Evolutionary conservation across 306 rosid genomes (phyloP), one percentile per base, ranked within the genome.

Genomic region (Cucurbita ficifolia): DNA sequence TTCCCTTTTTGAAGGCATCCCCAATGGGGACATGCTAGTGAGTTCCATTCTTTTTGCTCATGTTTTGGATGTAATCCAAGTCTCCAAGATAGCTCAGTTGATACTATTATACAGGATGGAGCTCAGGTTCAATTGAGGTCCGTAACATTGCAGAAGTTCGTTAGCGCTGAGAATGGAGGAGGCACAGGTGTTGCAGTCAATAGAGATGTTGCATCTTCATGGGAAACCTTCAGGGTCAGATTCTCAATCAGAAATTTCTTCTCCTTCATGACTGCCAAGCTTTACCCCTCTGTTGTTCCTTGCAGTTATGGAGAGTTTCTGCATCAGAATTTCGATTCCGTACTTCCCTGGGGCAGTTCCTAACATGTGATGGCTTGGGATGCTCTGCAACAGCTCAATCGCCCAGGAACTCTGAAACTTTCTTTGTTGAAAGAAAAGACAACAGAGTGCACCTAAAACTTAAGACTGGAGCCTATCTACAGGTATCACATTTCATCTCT

Each of bases 21-120:
- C 91, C 85, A 88, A 90, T 84, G 89, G 85, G 81, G 96, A 93
- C 83, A 87, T 93, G 97, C 90, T 93, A 67, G 97, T 93, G 81
- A 90, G 92, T 59, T 56, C 29, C 74, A 76, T 80, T 49, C 53
- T 43, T 81, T 72, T 33, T 54, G 21, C 17, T 48, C 43, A 56
- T 70, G 74, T 65, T 74, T 72, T 19, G 19, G 16, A 38, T 77
- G 6, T 67, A 17, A 51, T 59, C 42, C 51, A 77, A 62, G 75
- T 70, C 45, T 80, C 64, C n/a, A 29, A 62, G 60, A 46, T 49
- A 63, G 68, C 55, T 62, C 70, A 39, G 78, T 54, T 81, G 77
- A 63, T 63, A 39, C 8, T 70, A 72, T 36, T 56, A 64, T 84
- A 83, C 63, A 90, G 98, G 96, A 94, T 54, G 98, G 94, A 82